Conservation (phyloP, 2,329 filamentous ascomycete genomes). For the Fusarium sp. region DNA sequence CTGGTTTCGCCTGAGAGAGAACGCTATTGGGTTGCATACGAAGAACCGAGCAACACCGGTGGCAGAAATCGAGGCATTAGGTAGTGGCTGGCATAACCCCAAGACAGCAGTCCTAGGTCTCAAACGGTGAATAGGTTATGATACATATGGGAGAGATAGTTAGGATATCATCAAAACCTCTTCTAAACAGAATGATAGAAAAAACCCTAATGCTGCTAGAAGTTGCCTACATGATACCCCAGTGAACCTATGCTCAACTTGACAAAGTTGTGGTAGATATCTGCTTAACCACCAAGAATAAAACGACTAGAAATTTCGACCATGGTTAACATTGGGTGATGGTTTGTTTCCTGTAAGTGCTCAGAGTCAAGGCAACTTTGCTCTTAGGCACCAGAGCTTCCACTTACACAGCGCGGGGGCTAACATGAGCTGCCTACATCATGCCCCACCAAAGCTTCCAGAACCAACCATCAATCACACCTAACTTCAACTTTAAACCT, state of each 20-base stretch:
- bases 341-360: background rate
- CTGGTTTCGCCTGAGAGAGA: background rate
- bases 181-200: background rate
- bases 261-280: background rate
- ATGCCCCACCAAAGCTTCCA: conserved; percentile 46
- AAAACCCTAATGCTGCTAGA: background rate
- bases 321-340: too few species aligned
- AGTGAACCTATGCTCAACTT: background rate
- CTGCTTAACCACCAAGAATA: background rate
- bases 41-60: background rate
- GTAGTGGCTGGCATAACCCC: background rate
- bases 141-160: background rate
- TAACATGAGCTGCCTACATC: background rate
- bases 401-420: background rate
- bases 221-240: background rate
- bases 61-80: background rate
- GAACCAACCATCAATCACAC: conserved; percentile 35
- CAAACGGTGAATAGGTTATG: background rate
- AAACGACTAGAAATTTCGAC: background rate
- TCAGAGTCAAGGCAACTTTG: background rate
- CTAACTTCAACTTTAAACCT: background rate
- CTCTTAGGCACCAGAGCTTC: background rate
- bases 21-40: background rate
- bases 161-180: background rate
- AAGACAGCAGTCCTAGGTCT: background rate